These are phyloP conservation scores for Fusarium lateritium DNA, from an alignment of 2,329 filamentous ascomycete genomes.

Conservation along the genomic window DNA sequence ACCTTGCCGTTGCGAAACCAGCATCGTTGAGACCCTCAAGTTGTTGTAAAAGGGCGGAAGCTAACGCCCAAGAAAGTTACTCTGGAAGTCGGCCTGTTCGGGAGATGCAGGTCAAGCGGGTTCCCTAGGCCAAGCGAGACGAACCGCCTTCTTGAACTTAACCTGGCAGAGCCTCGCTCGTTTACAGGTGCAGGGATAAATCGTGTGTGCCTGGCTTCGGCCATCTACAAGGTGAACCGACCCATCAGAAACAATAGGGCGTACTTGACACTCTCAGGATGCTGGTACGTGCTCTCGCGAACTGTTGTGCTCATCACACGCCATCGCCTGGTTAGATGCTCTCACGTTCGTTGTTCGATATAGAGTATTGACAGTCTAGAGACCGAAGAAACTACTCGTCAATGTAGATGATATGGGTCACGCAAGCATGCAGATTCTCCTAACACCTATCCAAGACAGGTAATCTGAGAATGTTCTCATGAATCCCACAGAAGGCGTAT, in stretches of 20 bases:
- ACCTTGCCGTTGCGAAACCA: slow-evolving; percentile 5
- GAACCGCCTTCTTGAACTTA: slow-evolving; percentile 28
- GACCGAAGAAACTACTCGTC: no score
- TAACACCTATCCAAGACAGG: slow-evolving; percentile 2
- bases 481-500: slow-evolving; percentile 19
- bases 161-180: slow-evolving; percentile 28
- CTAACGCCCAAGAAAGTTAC: slow-evolving; percentile 34
- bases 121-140: slow-evolving; percentile 33
- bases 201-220: slow-evolving; percentile 30
- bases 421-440: slow-evolving; percentile 15
- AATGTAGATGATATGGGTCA: background rate
- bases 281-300: slow-evolving; percentile 15
- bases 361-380: no score
- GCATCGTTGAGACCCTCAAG: slow-evolving; percentile 17
- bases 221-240: slow-evolving; percentile 11
- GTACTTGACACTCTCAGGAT: slow-evolving; percentile 28
- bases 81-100: slow-evolving; percentile 29
- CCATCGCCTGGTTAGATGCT: background rate
- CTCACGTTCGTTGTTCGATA: no score
- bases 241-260: slow-evolving; percentile 28
- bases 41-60: slow-evolving; percentile 43
- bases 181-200: slow-evolving; percentile 34
- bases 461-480: slow-evolving; percentile 21
- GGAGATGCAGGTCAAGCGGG: slow-evolving; percentile 44
- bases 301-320: slow-evolving; percentile 15